Conservation (phyloP, 371 early-diverging fungal species). For the Amoeboradix gromovi region DNA sequence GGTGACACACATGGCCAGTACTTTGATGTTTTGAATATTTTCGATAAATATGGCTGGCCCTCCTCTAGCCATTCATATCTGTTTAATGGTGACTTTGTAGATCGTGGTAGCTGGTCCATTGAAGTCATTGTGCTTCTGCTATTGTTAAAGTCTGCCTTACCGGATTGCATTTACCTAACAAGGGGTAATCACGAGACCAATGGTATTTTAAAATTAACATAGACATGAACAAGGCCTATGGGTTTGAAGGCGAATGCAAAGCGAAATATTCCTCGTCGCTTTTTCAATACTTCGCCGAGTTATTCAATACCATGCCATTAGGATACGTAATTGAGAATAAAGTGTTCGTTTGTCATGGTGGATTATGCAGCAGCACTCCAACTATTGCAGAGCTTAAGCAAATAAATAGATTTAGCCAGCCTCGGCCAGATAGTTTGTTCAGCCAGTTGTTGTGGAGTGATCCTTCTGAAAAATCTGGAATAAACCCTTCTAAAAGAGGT, state of each 20-base stretch:
- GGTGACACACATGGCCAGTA: conserved; percentile 98
- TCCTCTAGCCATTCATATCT: conserved; percentile 46
- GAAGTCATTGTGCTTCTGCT: conserved; percentile 82
- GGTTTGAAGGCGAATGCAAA: conserved; percentile 89
- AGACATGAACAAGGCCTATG: conserved; percentile 94
- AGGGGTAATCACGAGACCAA: conserved; percentile 97
- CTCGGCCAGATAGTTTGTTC: conserved; percentile 46
- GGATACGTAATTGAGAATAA: conserved; percentile 65
- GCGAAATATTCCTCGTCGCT: conserved; percentile 40
- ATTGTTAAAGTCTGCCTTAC: conserved; percentile 35
- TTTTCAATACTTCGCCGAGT: conserved; percentile 69
- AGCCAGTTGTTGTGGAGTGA: conserved; percentile 93
- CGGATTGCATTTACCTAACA: conserved; percentile 46
- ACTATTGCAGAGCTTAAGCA: conserved; percentile 25
- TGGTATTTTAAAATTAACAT: no score
- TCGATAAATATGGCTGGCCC: conserved; percentile 62
- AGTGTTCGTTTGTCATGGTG: conserved; percentile 91
- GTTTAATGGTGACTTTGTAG: conserved; percentile 95
- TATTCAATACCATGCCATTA: conserved; percentile 76
- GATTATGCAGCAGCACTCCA: conserved; percentile 22
- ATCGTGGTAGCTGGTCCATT: conserved; percentile 79
- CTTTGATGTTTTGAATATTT: conserved; percentile 81
- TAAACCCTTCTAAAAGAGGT: conserved; percentile 60
- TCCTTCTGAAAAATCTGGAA: conserved; percentile 41
- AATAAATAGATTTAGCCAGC: conserved; percentile 56